Percentiles rank a stretch among this genome's conserved stretches.
Evolutionary conservation across 495 filamentous ascomycete species (phyloP).

Genomic region (Penicillium coprophilum): DNA sequence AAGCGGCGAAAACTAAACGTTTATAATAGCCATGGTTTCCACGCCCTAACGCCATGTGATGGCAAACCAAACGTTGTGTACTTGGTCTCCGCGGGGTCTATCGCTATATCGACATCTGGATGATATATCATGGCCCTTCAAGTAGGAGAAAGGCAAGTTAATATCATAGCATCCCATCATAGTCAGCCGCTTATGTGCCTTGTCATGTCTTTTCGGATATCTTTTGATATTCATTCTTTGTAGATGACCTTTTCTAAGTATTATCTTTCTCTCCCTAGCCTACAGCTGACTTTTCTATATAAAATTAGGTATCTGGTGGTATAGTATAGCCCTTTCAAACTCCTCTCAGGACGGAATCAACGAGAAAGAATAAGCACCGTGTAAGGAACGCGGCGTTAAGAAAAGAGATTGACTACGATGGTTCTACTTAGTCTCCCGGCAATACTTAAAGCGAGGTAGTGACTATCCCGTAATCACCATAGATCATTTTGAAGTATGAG

Average conservation of each 20-base stretch:
- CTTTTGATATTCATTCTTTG: too few relatives aligned
- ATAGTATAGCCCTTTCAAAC: too few relatives aligned
- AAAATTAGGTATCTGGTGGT: too few relatives aligned
- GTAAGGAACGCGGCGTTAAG: too few relatives aligned
- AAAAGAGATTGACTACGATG: neutral
- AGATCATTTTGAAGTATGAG: neutral
- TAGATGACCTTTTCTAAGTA: too few relatives aligned
- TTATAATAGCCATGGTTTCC: neutral
- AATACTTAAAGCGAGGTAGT: neutral
- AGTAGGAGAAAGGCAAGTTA: neutral
- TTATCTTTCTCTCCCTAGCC: too few relatives aligned
- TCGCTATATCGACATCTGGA: neutral
- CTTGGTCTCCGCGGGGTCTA: neutral
- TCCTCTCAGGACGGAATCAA: too few relatives aligned
- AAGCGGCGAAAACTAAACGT: neutral
- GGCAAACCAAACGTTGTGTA: neutral
- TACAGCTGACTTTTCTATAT: too few relatives aligned
- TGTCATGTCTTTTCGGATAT: too few relatives aligned
- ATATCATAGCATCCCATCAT: too few relatives aligned
- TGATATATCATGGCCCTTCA: neutral
- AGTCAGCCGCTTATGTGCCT: too few relatives aligned
- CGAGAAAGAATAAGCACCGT: neutral
- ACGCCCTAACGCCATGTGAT: neutral
- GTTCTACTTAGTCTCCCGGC: neutral
- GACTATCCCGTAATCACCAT: too few relatives aligned